Conservation (phyloP, 768 basidiomycete genomes). For the Clitopilus passeckerianus region DNA sequence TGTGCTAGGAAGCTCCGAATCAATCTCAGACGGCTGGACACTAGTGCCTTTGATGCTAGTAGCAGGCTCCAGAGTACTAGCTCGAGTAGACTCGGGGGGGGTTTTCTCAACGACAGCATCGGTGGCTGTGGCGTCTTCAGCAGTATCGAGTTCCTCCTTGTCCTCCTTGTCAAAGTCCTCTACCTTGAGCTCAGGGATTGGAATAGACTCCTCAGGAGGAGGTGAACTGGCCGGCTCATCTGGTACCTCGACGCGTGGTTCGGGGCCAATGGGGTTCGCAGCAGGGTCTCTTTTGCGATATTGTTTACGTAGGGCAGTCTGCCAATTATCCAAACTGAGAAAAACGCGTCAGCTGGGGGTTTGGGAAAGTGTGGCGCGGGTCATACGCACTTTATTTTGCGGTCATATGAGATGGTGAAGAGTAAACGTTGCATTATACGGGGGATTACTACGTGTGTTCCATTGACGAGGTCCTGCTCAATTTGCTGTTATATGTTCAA, state of each 20-base stretch:
- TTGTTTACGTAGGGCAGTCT: slow-evolving; percentile 70
- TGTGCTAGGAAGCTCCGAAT: slow-evolving; percentile 2
- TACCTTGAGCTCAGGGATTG: slow-evolving; percentile 10
- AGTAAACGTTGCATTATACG: slow-evolving; percentile 74
- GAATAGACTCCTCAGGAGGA: slow-evolving; percentile 18
- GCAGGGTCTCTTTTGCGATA: slow-evolving; percentile 69
- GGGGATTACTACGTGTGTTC: slow-evolving; percentile 55
- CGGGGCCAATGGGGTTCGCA: slow-evolving; percentile 68
- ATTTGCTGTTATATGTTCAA: slow-evolving; percentile 49
- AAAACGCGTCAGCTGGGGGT: slow-evolving; percentile 14
- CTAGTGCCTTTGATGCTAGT: slow-evolving; percentile 11
- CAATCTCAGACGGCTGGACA: slow-evolving; percentile 12
- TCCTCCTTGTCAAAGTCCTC: background rate
- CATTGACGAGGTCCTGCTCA: slow-evolving; percentile 68
- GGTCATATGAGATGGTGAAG: slow-evolving; percentile 71
- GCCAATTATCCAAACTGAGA: slow-evolving; percentile 70
- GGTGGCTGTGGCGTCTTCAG: background rate
- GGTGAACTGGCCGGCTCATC: slow-evolving; percentile 17
- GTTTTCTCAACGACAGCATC: slow-evolving; percentile 8
- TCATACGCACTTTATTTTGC: slow-evolving; percentile 67
- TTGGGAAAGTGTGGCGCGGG: background rate
- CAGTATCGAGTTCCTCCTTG: background rate
- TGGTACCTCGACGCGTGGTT: slow-evolving; percentile 29
- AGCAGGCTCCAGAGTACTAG: slow-evolving; percentile 14
- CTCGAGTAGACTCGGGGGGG: slow-evolving; percentile 10